Evolutionary conservation across 2,329 filamentous ascomycete genomes (phyloP).

Genomic region (Didymella exigua): DNA sequence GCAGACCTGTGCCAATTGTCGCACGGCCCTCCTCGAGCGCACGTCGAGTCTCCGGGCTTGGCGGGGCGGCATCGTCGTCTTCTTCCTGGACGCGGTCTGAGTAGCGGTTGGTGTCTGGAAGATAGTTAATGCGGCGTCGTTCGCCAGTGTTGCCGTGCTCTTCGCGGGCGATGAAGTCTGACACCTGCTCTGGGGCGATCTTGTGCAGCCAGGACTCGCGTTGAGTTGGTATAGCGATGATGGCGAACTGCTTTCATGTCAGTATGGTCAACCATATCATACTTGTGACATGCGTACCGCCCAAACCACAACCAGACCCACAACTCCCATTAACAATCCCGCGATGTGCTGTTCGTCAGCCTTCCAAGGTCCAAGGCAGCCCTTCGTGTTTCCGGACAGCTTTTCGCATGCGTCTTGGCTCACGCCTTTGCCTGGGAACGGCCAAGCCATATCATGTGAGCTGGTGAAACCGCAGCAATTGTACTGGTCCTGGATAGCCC

Average conservation of each 20-base stretch:
- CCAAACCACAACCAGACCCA: conserved; percentile 44
- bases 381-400: conserved; percentile 52
- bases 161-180: conserved; percentile 40
- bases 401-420: conserved; percentile 52
- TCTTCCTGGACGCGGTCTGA: conserved; percentile 39
- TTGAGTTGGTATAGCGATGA: conserved; percentile 39
- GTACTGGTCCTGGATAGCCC: conserved; percentile 68
- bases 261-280: background rate
- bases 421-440: conserved; percentile 56
- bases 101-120: conserved; percentile 38
- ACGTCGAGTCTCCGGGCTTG: conserved; percentile 16
- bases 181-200: conserved; percentile 40
- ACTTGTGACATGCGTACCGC: background rate
- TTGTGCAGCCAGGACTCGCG: conserved; percentile 42
- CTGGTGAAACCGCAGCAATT: conserved; percentile 69
- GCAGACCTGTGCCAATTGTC: conserved; percentile 25
- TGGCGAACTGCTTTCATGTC: conserved; percentile 29
- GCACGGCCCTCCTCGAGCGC: conserved; percentile 29
- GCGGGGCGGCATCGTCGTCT: conserved; percentile 13
- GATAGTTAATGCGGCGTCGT: conserved; percentile 37
- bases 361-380: conserved; percentile 65
- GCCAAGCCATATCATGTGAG: conserved; percentile 65
- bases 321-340: conserved; percentile 61
- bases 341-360: conserved; percentile 59
- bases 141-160: conserved; percentile 28